Base-by-base conservation (phyloP, 805 yeast species). In the Saturnispora sanitii region DNA sequence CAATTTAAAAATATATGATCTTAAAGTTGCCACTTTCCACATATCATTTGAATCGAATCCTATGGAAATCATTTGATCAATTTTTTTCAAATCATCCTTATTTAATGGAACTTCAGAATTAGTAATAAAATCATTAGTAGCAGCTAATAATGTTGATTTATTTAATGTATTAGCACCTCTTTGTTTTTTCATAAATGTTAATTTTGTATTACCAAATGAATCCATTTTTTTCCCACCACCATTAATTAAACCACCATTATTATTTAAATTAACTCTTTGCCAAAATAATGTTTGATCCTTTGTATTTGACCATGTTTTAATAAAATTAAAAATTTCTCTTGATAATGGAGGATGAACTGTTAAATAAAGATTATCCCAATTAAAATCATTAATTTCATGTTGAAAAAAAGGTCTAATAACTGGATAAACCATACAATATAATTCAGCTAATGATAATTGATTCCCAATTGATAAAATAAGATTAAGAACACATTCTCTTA, bases 381-480 rank as follows among this genome's bases (percentile, higher is more conserved):
- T 60, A 49, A 84, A 77, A 31, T 72, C 79, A 1, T 77, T 65
- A 1, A 88, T 70, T 49, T 90, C 96, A 54, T 85, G 80, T 27
- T 75, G 76, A 53, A 92, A 71, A 52, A 71, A 86, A 1, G 85
- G 80, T 45, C 84, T 69, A 9, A 92, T 70, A 27, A 84, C 67
- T 0, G 96, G 97, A 45, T 84, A 81, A 5, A 88, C 61, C 56
- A 86, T 70, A 52, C 97, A 90, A 50, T 81, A 85, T 9, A 75
- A 62, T 49, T 92, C 96, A 0, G 96, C 92, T 18, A 76, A 67
- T 11, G 81, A 67, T 20, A 87, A 57, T 49, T 75, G 76, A 2
- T 68, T 65, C 1, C 83, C 75, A 2, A 84, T 70, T 0, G 81
- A 69, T 2, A 82, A 64, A 1, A 87, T 65, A 37, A 87, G 65